Conservation (phyloP, 2,329 filamentous ascomycete species). For the Zasmidium angulare region DNA sequence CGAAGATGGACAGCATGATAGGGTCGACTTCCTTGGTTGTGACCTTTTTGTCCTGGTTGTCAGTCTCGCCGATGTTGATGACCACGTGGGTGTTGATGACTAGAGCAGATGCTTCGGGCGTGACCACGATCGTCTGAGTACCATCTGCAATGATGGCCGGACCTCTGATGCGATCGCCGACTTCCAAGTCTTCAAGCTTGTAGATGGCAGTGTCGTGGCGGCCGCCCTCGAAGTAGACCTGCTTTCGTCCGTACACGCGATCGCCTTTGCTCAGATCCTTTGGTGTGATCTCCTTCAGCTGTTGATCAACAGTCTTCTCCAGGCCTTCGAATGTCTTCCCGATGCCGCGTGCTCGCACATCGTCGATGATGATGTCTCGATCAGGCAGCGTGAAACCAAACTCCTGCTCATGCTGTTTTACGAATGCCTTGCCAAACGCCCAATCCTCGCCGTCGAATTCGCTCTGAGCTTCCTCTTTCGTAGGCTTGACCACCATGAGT, state of each 20-base stretch:
- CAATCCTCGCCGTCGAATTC: slow-evolving; percentile 66
- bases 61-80: slow-evolving; percentile 69
- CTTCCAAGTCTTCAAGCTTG: slow-evolving; percentile 70
- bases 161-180: slow-evolving; percentile 72
- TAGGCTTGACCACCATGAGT: slow-evolving; percentile 81
- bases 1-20: slow-evolving; percentile 75
- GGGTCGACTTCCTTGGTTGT: slow-evolving; percentile 65
- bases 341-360: slow-evolving; percentile 83
- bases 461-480: slow-evolving; percentile 58
- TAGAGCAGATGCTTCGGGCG: slow-evolving; percentile 72
- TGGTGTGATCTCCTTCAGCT: slow-evolving; percentile 68
- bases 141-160: slow-evolving; percentile 85
- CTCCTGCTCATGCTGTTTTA: slow-evolving; percentile 85
- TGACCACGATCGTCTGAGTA: slow-evolving; percentile 89
- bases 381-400: slow-evolving; percentile 88
- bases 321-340: slow-evolving; percentile 81
- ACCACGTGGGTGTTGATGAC: slow-evolving; percentile 85
- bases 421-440: slow-evolving; percentile 81
- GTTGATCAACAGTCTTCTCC: slow-evolving; percentile 80
- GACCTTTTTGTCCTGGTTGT: slow-evolving; percentile 47
- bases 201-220: slow-evolving; percentile 77
- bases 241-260: slow-evolving; percentile 64
- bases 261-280: slow-evolving; percentile 56
- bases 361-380: slow-evolving; percentile 84
- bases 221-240: slow-evolving; percentile 84